Base-by-base conservation (phyloP, 148 eudicot species). In the Camellia lanceoleosa region DNA sequence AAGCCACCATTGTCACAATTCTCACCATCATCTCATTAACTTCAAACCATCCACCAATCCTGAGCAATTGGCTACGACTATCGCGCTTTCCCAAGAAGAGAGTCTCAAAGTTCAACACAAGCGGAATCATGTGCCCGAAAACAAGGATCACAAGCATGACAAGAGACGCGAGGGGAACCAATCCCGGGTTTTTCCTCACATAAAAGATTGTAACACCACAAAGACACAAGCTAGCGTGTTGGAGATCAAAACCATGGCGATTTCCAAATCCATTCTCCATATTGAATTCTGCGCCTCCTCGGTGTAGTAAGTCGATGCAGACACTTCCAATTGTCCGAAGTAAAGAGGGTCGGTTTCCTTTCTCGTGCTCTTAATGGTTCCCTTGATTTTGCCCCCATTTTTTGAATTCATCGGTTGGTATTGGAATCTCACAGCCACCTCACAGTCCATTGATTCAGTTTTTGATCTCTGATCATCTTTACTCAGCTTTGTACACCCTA, bases 91-190 rank as follows among this genome's bases (percentile, higher is more conserved):
- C 14, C 5, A 30, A 0, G 60, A 78, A 82, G 3, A 78, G 10
- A 16, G 84, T 60, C 41, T 56, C 84, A 5, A 82, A 56, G 68
- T 78, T 78, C 1, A 65, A 78, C 60, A 82, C 67, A 3, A 82
- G 78, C 44, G 84, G 78, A 44, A 82, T 16, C 81, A 78, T 65
- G 61, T 82, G 78, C 16, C 78, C 84, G 12, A 82, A 55, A 7
- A 81, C 65, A 19, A 82, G 84, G 18, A 82, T 65, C 74, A 78
- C 13, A 66, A 82, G 80, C 84, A 82, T 82, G 49, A 78, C 2
- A 23, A 78, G 59, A 2, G 84, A 82, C 19, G 19, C 56, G 7
- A 51, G 56, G 15, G 77, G 80, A 56, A 72, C 59, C 19, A 43
- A 43, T 7, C 43, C 23, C 19, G 68, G 78, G 20, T 74, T 58